These are phyloP conservation scores for Ophiostoma novo-ulmi DNA, from an alignment of 2,329 filamentous ascomycete genomes.

Conservation along the genomic window DNA sequence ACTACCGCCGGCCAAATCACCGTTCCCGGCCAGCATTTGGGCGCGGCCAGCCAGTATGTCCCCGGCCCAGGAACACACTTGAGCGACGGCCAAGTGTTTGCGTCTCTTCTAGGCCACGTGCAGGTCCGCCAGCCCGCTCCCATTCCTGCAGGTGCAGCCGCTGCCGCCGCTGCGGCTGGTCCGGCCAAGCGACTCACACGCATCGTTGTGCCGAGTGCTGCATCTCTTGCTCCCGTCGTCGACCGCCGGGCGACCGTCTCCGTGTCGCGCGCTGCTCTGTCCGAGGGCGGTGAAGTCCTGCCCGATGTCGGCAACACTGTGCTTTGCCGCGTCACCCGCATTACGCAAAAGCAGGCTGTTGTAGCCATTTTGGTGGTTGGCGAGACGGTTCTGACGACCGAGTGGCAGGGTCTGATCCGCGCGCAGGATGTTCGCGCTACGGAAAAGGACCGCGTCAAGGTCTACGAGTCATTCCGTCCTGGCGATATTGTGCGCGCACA, in stretches of 20 bases:
- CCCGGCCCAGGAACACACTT: conserved; percentile 83
- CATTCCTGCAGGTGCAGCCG: conserved; percentile 35
- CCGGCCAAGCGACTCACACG: conserved; percentile 57
- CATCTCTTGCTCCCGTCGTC: conserved; percentile 37
- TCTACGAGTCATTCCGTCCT: conserved; percentile 85
- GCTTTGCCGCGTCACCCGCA: conserved; percentile 77
- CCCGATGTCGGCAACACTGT: conserved; percentile 77
- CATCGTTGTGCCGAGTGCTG: conserved; percentile 42
- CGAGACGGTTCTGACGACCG: conserved; percentile 64
- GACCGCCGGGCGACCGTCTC: conserved; percentile 51
- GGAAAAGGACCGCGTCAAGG: conserved; percentile 90
- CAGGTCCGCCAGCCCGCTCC: conserved; percentile 44
- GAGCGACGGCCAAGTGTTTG: conserved; percentile 66
- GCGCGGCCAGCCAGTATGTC: conserved; percentile 58
- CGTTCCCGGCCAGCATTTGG: conserved; percentile 78
- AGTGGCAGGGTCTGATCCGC: conserved; percentile 80
- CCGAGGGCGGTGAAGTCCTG: conserved; percentile 55
- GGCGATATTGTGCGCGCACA: conserved; percentile 85
- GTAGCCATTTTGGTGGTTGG: conserved; percentile 82
- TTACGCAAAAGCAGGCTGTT: conserved; percentile 77
- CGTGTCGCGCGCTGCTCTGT: conserved; percentile 43
- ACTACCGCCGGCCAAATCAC: conserved; percentile 42
- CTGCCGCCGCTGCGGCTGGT: conserved; percentile 30
- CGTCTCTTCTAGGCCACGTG: conserved; percentile 75
- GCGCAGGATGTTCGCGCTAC: conserved; percentile 90